Evolutionary conservation across 1,284 basidiomycete species (phyloP), one percentile per base, ranked within the genome.

Genomic region (Nidula niveotomentosa): DNA sequence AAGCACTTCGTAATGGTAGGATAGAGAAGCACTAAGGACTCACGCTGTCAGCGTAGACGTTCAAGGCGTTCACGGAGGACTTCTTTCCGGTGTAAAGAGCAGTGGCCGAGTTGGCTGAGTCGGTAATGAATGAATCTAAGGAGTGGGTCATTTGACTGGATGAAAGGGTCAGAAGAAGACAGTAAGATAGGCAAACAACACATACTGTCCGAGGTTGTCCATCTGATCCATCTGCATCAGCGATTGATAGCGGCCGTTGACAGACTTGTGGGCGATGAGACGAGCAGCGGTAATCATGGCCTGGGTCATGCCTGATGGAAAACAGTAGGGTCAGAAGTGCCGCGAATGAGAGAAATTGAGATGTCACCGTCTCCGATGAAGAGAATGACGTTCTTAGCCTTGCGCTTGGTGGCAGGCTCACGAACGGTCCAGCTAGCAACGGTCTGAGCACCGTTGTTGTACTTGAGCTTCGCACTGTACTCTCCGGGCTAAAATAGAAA

Each of bases 221-320:
- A 76, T 76, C 55, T 74, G 71, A 51, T 76, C 75, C 68, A 76
- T 69, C 58, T 76, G 75, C 74, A 76, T 75, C 53, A 76, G 63
- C 18, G 65, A 65, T 56, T 76, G 73, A 56, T 76, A 76, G 37
- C 65, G 67, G n/a, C 75, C 75, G 56, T 76, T 76, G 59, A 76
- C 68, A n/a, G 73, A 72, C 56, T 76, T 76, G 65, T 76, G 75
- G 6, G 65, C 70, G 36, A 76, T 72, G 33, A 76, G 62, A 35
- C 75, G 73, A 47, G 75, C 73, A 23, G 75, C 75, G n/a, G 73
- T 75, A 53, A 76, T 75, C 75, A 76, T 76, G 33, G 73, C 54
- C 59, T 76, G 73, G 18, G 75, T 76, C 75, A 76, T 76, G 17
- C 75, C 75, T 76, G 33, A 33, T 44, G 36, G 34, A 30, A 33